phyloP scores from a whole-genome alignment of 2,329 filamentous ascomycete genomes.

The Colletotrichum echinochloae region DNA sequence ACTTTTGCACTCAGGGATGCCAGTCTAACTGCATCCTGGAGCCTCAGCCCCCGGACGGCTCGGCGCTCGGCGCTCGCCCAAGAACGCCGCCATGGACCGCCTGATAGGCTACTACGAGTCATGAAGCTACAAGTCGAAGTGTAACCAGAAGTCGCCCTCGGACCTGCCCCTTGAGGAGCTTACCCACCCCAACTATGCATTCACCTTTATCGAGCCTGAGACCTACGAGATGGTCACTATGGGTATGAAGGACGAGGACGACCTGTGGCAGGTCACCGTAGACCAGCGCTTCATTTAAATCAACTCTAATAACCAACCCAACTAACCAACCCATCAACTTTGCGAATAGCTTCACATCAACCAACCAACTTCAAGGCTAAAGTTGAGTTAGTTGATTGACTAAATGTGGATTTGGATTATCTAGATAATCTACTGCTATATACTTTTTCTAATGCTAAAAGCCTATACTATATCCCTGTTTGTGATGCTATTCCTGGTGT shows the following conservation, averaged over 20 bases:
- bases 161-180: constrained; percentile 33
- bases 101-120: constrained; percentile 50
- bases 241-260: neutral
- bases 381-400: neutral
- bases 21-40: constrained; percentile 3
- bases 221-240: constrained; percentile 43
- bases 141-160: constrained; percentile 44
- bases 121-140: constrained; percentile 47
- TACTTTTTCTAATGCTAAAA: no score
- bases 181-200: constrained; percentile 28
- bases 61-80: no score
- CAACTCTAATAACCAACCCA: neutral
- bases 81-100: constrained; percentile 31
- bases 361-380: neutral
- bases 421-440: neutral
- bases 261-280: constrained; percentile 17
- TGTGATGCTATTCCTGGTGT: no score
- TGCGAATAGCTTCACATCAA: neutral
- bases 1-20: neutral
- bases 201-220: constrained; percentile 18
- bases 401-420: neutral
- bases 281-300: neutral
- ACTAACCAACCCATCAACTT: neutral
- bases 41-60: constrained; percentile 42
- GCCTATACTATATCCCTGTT: no score